These are phyloP conservation scores for Volvariella volvacea DNA, from an alignment of 1,284 basidiomycete genomes.

Conservation along the genomic window DNA sequence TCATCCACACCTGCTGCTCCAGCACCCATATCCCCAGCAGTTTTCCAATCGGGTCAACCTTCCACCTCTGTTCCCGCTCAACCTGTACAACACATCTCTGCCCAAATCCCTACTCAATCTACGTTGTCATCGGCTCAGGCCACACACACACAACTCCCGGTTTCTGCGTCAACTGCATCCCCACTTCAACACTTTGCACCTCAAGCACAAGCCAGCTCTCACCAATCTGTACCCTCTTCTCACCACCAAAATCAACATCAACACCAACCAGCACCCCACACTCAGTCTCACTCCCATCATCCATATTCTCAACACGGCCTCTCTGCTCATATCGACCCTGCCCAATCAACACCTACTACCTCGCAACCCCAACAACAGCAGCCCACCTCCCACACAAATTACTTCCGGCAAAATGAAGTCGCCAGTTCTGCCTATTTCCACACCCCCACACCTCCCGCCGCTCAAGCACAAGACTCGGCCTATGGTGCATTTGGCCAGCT, in stretches of 20 bases:
- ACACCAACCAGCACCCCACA: slow-evolving; percentile 29
- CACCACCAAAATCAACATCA: slow-evolving; percentile 24
- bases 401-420: slow-evolving; percentile 63
- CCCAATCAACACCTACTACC: slow-evolving; percentile 37
- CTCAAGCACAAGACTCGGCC: slow-evolving; percentile 54
- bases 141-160: slow-evolving; percentile 18
- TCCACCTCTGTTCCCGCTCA: slow-evolving; percentile 33
- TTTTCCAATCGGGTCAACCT: slow-evolving; percentile 30
- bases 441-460: slow-evolving; percentile 63
- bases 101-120: slow-evolving; percentile 30
- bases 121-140: slow-evolving; percentile 29
- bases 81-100: slow-evolving; percentile 21
- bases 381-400: slow-evolving; percentile 35
- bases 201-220: slow-evolving; percentile 31
- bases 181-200: slow-evolving; percentile 32
- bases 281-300: slow-evolving; percentile 43
- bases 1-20: not conserved
- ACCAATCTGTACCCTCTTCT: slow-evolving; percentile 11
- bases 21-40: slow-evolving; percentile 3
- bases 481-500: slow-evolving; percentile 67
- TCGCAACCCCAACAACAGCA: slow-evolving; percentile 38
- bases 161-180: slow-evolving; percentile 24
- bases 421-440: slow-evolving; percentile 60
- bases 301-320: slow-evolving; percentile 60
- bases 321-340: slow-evolving; percentile 53